phyloP scores from a whole-genome alignment of 208 protist species.

The Blechomonas ayalai region DNA sequence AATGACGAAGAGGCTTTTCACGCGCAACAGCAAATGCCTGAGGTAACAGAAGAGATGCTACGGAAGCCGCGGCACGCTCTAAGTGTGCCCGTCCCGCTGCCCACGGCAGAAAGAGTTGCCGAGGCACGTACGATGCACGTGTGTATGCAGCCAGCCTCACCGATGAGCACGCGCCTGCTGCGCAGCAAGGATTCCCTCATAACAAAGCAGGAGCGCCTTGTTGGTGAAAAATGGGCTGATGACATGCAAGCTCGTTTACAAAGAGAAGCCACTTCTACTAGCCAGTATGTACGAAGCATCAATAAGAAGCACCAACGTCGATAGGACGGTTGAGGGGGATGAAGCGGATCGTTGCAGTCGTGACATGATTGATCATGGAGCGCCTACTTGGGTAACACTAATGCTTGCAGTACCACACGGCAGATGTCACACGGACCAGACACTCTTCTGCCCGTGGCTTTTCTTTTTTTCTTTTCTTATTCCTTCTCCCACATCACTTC shows the following conservation, averaged over 20 bases:
- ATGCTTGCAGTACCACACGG: too few relatives aligned
- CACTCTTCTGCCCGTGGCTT: neutral
- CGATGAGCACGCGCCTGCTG: conserved; percentile 22
- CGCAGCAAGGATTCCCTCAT: conserved; percentile 20
- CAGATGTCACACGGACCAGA: too few relatives aligned
- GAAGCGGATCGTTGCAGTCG: too few relatives aligned
- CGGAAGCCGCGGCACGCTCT: conserved; percentile 19
- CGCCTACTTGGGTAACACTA: too few relatives aligned
- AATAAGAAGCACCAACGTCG: too few relatives aligned
- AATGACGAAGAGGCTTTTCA: conserved; percentile 82
- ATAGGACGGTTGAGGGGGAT: too few relatives aligned
- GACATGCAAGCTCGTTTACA: conserved; percentile 2
- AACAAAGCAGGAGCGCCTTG: conserved; percentile 37
- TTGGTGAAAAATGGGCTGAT: conserved; percentile 14
- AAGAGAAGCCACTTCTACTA: neutral
- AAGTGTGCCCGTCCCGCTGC: conserved; percentile 53
- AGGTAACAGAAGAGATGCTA: conserved; percentile 24
- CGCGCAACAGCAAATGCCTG: conserved; percentile 65
- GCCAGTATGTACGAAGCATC: neutral
- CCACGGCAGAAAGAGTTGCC: conserved; percentile 35
- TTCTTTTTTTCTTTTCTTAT: conserved; percentile 4
- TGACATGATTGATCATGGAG: too few relatives aligned
- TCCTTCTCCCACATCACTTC: neutral
- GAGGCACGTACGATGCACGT: conserved; percentile 22
- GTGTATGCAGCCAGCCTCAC: conserved; percentile 23